phyloP scores from a whole-genome alignment of 306 rosid species.

The Cotoneaster glaucophyllus region DNA sequence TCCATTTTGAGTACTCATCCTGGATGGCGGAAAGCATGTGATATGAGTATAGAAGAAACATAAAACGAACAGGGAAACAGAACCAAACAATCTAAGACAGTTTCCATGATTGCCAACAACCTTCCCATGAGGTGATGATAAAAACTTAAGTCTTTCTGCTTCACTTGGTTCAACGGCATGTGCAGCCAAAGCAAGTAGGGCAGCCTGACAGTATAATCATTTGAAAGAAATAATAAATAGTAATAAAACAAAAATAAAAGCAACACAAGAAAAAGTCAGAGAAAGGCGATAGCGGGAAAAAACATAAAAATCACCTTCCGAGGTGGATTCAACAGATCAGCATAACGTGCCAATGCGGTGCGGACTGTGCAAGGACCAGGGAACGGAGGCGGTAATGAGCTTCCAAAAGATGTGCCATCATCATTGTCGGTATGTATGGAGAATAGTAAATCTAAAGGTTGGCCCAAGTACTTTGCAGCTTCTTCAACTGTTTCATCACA shows the following conservation, averaged over 20 bases:
- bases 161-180: constrained; percentile 75
- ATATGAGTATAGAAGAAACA: neutral
- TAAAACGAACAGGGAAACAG: neutral
- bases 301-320: constrained; percentile 49
- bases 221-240: neutral
- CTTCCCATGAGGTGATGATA: constrained; percentile 90
- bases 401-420: constrained; percentile 78
- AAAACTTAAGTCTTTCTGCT: constrained; percentile 69
- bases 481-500: constrained; percentile 73
- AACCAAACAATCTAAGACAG: neutral
- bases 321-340: constrained; percentile 87
- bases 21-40: constrained; percentile 14
- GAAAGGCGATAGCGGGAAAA: constrained; percentile 2
- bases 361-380: constrained; percentile 81
- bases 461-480: constrained; percentile 69
- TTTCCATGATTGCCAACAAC: constrained; percentile 32
- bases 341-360: constrained; percentile 64
- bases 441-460: constrained; percentile 59
- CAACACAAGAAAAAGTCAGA: neutral
- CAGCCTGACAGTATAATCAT: constrained; percentile 49
- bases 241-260: neutral
- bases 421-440: constrained; percentile 69
- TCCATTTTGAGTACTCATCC: constrained; percentile 97
- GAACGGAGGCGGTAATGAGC: constrained; percentile 82
- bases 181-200: constrained; percentile 79